Evolutionary conservation across 495 filamentous ascomycete genomes (phyloP).

Genomic region (Penicillium crystallinum): DNA sequence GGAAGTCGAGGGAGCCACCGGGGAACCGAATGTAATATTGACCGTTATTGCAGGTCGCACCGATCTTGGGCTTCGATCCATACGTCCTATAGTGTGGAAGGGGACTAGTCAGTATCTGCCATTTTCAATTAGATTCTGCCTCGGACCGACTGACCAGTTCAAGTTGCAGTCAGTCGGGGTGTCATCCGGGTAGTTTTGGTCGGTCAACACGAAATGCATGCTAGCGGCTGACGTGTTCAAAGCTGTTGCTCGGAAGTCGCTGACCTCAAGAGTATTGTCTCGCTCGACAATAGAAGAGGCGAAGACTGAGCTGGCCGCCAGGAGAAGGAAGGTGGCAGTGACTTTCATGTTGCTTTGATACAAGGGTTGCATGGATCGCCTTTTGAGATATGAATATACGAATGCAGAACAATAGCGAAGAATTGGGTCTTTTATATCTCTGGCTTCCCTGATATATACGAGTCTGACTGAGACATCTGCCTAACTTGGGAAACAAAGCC

Average conservation of each 20-base stretch:
- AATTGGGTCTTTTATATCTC: background rate
- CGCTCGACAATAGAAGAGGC: conserved; percentile 12
- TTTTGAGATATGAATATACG: background rate
- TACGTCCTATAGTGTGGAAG: conserved; percentile 12
- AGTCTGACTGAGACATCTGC: background rate
- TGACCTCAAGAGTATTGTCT: conserved; percentile 13
- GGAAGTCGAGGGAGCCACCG: conserved; percentile 14
- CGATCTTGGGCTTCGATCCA: conserved; percentile 7
- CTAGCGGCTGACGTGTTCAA: background rate
- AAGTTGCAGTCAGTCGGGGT: conserved; percentile 26
- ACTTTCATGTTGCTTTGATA: conserved; percentile 18
- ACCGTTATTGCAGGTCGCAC: conserved; percentile 22
- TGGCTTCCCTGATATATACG: background rate
- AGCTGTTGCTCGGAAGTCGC: conserved; percentile 11
- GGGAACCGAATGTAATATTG: conserved; percentile 27
- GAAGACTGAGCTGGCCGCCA: conserved; percentile 16
- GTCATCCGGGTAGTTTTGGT: conserved; percentile 24
- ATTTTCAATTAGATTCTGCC: background rate
- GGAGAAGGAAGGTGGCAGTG: conserved; percentile 9
- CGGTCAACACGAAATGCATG: conserved; percentile 22
- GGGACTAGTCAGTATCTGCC: background rate
- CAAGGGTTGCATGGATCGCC: background rate
- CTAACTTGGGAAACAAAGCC: background rate
- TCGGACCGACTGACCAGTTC: conserved; percentile 14
- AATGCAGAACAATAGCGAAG: too few species aligned